Evolutionary conservation across 345 rosid species (phyloP), one percentile per base, ranked within the genome.

Genomic region (Populus tremula): DNA sequence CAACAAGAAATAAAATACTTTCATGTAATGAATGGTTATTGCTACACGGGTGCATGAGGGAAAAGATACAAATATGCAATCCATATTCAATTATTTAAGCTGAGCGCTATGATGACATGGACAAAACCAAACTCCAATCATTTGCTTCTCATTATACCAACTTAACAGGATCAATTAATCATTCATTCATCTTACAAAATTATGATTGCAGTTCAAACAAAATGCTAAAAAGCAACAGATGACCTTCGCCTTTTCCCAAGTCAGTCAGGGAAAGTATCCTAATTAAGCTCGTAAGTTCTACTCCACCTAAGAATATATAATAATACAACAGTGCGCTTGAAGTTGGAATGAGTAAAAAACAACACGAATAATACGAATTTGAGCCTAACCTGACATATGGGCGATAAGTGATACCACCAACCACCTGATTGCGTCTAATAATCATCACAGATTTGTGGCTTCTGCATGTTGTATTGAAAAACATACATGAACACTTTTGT

Each of bases 361-460:
- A 70, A 73, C 61, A 75, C 12, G 29, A 43, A 36, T 59, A 54
- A 31, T 21, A 78, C 13, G 39, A 76, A 31, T 25, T 38, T 66
- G 68, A 84, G 75, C 27, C 79, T 77, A 76, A 96, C 99, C 97
- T 92, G 83, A 59, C 80, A 89, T 94, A 92, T 59, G 99, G 99
- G 79, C 98, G 98, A 87, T 96, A 96, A 6, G 99, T 96, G 87
- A 96, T 96, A 62, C 99, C 99, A 69, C 99, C 99, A 79, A 96
- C 99, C 63, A 94, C 99, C 41, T 70, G 88, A 89, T 87, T 94
- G 29, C 86, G 84, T 74, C 99, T 87, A 77, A 94, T 90, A 81
- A 96, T 96, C 99, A 96, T 96, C 70, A 96, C 92, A n/a, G 98
- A 96, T 81, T 92, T 96, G 78, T 96, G 99, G 82, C 83, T 96